Percentiles rank a stretch among this genome's conserved stretches.
These are phyloP conservation scores for Allantophomopsis lycopodina DNA, from an alignment of 2,329 filamentous ascomycete species.

Conservation along the genomic window DNA sequence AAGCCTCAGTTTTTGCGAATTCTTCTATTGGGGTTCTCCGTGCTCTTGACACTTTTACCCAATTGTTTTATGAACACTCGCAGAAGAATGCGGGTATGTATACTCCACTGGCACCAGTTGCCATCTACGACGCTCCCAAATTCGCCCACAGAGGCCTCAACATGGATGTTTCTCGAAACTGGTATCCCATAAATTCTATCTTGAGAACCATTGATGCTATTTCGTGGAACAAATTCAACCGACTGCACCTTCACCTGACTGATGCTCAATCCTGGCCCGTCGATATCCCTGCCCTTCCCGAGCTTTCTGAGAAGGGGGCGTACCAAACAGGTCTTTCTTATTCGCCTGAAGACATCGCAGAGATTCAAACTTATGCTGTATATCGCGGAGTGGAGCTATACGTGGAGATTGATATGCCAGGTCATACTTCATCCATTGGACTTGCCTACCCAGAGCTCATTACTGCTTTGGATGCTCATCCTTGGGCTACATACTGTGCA, in stretches of 20 bases:
- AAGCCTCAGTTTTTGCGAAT: constrained; percentile 46
- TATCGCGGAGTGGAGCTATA: constrained; percentile 57
- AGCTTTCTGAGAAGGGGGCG: constrained; percentile 58
- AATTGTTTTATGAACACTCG: constrained; percentile 67
- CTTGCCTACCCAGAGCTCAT: constrained; percentile 59
- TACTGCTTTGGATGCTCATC: constrained; percentile 43
- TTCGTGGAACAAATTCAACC: constrained; percentile 72
- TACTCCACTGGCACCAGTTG: constrained; percentile 55
- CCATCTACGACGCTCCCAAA: constrained; percentile 58
- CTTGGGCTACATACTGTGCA: constrained; percentile 44
- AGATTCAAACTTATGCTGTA: constrained; percentile 58
- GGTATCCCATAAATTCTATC: constrained; percentile 50
- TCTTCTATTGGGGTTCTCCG: constrained; percentile 57
- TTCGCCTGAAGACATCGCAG: constrained; percentile 45
- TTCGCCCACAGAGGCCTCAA: constrained; percentile 70
- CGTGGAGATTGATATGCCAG: constrained; percentile 70
- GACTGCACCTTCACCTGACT: constrained; percentile 67
- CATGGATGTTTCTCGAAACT: constrained; percentile 65
- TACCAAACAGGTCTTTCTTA: constrained; percentile 58
- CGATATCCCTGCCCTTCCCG: constrained; percentile 62
- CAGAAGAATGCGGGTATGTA: constrained; percentile 41
- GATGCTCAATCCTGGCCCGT: constrained; percentile 81
- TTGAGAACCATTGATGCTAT: constrained; percentile 64
- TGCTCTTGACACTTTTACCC: constrained; percentile 63
- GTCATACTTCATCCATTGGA: constrained; percentile 58